Evolutionary conservation across 148 eudicot species (phyloP).

Genomic region (Vaccinium corymbosum): DNA sequence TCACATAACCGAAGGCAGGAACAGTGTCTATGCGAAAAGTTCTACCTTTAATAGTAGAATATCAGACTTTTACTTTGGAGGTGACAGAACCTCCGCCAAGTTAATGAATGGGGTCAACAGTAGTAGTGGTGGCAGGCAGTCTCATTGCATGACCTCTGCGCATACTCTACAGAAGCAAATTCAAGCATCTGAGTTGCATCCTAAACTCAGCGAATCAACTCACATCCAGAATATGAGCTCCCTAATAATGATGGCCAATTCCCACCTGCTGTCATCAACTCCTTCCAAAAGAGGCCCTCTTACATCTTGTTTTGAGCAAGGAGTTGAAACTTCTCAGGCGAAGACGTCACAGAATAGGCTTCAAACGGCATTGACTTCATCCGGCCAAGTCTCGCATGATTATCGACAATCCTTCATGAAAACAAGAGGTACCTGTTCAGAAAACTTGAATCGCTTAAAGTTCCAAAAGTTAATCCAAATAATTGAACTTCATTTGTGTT

Average conservation of each 20-base stretch:
- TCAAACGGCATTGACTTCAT: constrained; percentile 14
- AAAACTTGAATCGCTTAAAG: background rate
- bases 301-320: constrained; percentile 15
- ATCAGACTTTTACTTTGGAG: background rate
- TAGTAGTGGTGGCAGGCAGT: background rate
- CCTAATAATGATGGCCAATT: constrained; percentile 13
- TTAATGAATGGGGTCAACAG: constrained; percentile 11
- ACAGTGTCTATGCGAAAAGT: constrained; percentile 9
- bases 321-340: constrained; percentile 18
- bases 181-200: constrained; percentile 26
- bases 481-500: constrained; percentile 10
- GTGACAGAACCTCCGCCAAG: constrained; percentile 16
- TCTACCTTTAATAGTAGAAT: constrained; percentile 17
- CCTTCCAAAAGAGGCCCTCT: constrained; percentile 7
- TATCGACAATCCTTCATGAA: constrained; percentile 17
- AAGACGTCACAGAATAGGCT: constrained; percentile 19
- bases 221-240: constrained; percentile 18
- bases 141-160: background rate
- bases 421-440: constrained; percentile 26
- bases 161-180: constrained; percentile 23
- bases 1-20: constrained; percentile 11
- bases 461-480: background rate
- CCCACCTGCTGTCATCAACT: constrained; percentile 19
- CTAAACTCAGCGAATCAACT: constrained; percentile 6
- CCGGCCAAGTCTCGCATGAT: constrained; percentile 14